Evolutionary conservation across 257 asterid genomes (phyloP), one percentile per base, ranked within the genome.

Genomic region (Salvia hispanica): DNA sequence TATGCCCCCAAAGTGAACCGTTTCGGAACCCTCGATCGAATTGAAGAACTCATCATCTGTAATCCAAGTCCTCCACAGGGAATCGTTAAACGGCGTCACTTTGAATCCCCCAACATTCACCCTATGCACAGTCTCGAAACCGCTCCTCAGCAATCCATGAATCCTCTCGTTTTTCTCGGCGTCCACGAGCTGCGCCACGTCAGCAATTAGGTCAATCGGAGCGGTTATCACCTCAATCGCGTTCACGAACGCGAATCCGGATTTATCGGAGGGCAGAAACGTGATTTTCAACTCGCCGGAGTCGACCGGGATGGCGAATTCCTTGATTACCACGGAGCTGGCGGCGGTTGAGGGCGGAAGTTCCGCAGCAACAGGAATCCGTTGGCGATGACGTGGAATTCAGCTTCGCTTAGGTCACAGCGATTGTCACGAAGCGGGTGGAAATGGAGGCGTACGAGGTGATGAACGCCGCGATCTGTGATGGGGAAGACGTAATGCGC

Each of bases 61-160:
- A 7, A 85, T 69, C 99, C 97, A 93, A 44, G 95, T 85, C 62
- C 99, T 93, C 97, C 96, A 90, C 18, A 93, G 15, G 12, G 99
- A 88, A 78, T 94, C 99, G 36, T 94, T 94, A 57, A 88, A 91
- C 44, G 99, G 99, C 1, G 99, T 94, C 67, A 94, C 89, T 73
- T 88, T 91, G 67, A 77, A 74, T 13, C 99, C 99, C n/a, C 99
- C 99, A 0, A 94, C 82, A 44, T 84, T 94, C 74, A 91, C 81
- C 67, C 99, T 87, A 45, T 87, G 74, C 80, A 90, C 74, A 55
- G 92, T 85, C 80, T 94, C 99, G 28, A 84, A 84, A 5, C 93
- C 96, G 53, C 76, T 84, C 70, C 71, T 80, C 91, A 82, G 52
- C 39, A 94, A 58, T 7, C 96, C 95, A 54, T 51, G 13, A 46